Evolutionary conservation across 345 rosid genomes (phyloP), one percentile per base, ranked within the genome.

Genomic region (Euphorbia lathyris): DNA sequence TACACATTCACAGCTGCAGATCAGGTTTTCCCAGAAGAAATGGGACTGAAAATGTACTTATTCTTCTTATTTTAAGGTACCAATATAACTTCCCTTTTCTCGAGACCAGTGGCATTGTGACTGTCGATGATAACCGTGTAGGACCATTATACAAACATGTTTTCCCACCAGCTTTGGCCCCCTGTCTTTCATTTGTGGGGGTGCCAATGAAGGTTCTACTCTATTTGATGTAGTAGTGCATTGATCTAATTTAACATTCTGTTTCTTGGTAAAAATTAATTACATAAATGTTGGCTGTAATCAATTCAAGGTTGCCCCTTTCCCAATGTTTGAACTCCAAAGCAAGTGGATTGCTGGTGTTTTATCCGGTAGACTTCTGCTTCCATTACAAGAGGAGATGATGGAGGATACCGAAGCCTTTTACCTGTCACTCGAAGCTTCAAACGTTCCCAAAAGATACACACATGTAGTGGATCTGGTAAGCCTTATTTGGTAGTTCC

Each of bases 331-430:
- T 19, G 80, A 72, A 66, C 25, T 45, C 22, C 77, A 77, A 17
- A 67, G 77, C 63, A 77, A 63, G 74, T 77, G 80, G 76, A 59
- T 72, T 42, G 76, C 80, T 27, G 51, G 60, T 57, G 77, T 57
- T 63, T 72, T 77, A 26, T 77, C 77, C 1, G 63, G 67, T 19
- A 55, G 71, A n/a, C 6, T 72, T 27, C 40, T 26, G 56, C 72
- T 77, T 52, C 74, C 77, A 56, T 62, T 55, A 27, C 34, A 34
- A 9, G 63, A 68, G 25, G 64, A 72, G 48, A 69, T 77, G 77
- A 58, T 63, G 70, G 48, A 58, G 23, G 76, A 70, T 64, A 73
- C 63, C 47, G 64, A 58, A 25, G 56, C 69, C 6, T 63, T 63
- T 38, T 73, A 59, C 61, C 13, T 11, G 22, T 47, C 32, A 12